Percentiles rank a stretch among this genome's conserved stretches.
These are phyloP conservation scores for Quercus tomentella DNA, from an alignment of 331 rosid genomes.

Conservation along the genomic window DNA sequence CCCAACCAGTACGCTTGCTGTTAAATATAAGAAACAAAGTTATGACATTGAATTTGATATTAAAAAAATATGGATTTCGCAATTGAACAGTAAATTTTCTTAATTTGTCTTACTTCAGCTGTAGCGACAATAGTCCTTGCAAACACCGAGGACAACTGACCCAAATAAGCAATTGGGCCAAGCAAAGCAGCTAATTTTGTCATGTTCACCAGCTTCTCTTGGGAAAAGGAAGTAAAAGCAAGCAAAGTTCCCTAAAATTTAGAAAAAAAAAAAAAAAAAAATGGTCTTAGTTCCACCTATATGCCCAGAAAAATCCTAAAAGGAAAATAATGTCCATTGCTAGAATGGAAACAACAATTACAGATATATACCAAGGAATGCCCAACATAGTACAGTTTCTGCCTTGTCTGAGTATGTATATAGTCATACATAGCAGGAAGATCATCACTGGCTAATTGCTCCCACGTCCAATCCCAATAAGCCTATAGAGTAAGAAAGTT, in stretches of 20 bases:
- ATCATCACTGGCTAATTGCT: constrained; percentile 62
- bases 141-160: too few species aligned
- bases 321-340: background rate
- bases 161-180: too few species aligned
- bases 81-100: too few species aligned
- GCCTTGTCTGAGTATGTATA: constrained; percentile 54
- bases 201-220: constrained; percentile 36
- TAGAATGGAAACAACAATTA: too few species aligned
- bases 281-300: background rate
- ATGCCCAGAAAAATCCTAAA: background rate
- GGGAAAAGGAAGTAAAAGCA: constrained; percentile 60
- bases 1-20: constrained; percentile 57
- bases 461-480: constrained; percentile 91
- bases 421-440: constrained; percentile 61
- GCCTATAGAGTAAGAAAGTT: constrained; percentile 27
- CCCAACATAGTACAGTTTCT: constrained; percentile 45
- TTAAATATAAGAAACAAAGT: background rate
- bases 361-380: too few species aligned
- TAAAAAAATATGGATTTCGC: too few species aligned
- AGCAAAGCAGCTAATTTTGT: constrained; percentile 55
- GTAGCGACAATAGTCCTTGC: too few species aligned
- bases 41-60: too few species aligned
- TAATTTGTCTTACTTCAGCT: too few species aligned
- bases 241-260: constrained; percentile 63
- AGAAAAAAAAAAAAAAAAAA: background rate